These are phyloP conservation scores for Xylaria curta DNA, from an alignment of 495 filamentous ascomycete genomes.

Conservation along the genomic window DNA sequence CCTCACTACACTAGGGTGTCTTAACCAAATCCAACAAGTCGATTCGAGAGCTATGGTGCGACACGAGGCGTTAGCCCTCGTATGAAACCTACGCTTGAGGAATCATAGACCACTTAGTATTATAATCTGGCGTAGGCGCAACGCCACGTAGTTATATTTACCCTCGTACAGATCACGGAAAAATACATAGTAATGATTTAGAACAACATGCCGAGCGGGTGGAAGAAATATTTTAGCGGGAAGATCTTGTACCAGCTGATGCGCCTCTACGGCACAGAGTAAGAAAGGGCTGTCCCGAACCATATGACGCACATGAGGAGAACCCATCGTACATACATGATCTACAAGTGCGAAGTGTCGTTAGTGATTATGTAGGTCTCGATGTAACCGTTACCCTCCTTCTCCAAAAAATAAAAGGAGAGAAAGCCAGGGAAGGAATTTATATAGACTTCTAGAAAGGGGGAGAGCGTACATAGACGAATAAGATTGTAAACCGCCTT, in stretches of 20 bases:
- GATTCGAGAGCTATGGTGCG: conserved; percentile 5
- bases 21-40: background rate
- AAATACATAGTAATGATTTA: background rate
- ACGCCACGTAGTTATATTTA: background rate
- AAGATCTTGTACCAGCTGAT: conserved; percentile 16
- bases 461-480: background rate
- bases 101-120: too few species aligned
- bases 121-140: background rate
- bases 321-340: conserved; percentile 18
- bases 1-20: background rate
- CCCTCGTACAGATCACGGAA: background rate
- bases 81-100: background rate
- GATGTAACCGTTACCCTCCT: conserved; percentile 14
- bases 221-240: background rate
- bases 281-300: conserved; percentile 1
- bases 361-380: conserved; percentile 1
- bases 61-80: background rate
- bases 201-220: background rate
- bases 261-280: conserved; percentile 6
- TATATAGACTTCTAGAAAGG: background rate
- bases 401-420: background rate
- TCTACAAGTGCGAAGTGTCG: background rate
- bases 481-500: conserved; percentile 10
- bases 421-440: background rate
- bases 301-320: conserved; percentile 16